These are phyloP conservation scores for Xylaria sp. DNA, from an alignment of 2,329 filamentous ascomycete species.

Conservation along the genomic window DNA sequence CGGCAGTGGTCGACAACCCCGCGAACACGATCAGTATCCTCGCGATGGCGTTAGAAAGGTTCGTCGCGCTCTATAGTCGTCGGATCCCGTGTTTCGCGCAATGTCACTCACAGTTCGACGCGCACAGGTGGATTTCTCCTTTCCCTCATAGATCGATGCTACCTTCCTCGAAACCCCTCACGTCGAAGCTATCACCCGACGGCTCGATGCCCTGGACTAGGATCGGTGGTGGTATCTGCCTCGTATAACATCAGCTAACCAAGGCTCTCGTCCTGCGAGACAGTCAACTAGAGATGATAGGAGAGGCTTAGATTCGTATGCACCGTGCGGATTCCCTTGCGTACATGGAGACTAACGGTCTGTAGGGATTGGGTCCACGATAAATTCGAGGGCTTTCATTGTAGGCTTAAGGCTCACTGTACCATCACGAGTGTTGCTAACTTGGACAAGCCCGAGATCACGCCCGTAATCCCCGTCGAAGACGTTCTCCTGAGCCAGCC, in stretches of 20 bases:
- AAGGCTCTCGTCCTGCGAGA: constrained; percentile 55
- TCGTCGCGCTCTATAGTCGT: constrained; percentile 31
- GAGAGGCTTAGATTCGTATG: constrained; percentile 74
- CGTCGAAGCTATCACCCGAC: constrained; percentile 42
- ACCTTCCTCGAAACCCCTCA: constrained; percentile 36
- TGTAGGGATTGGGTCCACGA: constrained; percentile 92
- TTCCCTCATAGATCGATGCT: constrained; percentile 40
- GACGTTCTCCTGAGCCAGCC: constrained; percentile 49
- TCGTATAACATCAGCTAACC: constrained; percentile 51
- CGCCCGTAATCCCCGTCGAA: constrained; percentile 36
- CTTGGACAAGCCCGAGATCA: constrained; percentile 33
- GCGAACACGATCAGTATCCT: constrained; percentile 59
- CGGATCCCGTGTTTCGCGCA: neutral
- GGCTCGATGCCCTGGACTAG: constrained; percentile 44
- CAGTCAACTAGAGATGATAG: constrained; percentile 62
- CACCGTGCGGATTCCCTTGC: constrained; percentile 23
- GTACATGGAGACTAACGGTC: constrained; percentile 33
- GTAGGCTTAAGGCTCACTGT: constrained; percentile 45
- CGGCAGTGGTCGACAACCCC: constrained; percentile 32
- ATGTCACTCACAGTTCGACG: constrained; percentile 25
- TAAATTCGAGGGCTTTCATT: constrained; percentile 75
- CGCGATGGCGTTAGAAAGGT: constrained; percentile 94
- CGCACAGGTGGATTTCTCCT: constrained; percentile 44
- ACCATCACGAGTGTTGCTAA: constrained; percentile 9
- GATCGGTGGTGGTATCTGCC: constrained; percentile 45